Conservation (phyloP, 1,139 yeast species). For the Candida gigantensis region DNA sequence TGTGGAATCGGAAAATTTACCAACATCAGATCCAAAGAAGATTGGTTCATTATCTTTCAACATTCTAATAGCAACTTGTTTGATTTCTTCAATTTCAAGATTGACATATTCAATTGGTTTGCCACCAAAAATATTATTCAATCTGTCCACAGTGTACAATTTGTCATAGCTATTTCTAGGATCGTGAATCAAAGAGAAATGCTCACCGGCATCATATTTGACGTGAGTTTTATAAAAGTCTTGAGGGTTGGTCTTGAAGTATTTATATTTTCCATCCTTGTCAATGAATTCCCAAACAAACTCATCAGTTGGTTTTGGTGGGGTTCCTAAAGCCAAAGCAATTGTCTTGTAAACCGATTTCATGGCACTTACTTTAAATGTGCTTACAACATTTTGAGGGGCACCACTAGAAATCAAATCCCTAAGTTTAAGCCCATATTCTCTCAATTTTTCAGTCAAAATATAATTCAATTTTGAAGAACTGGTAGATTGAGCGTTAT, state of each 20-base stretch:
- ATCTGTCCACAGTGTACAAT: constrained; percentile 67
- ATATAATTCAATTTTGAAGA: constrained; percentile 60
- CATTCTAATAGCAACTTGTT: constrained; percentile 63
- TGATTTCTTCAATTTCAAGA: constrained; percentile 57
- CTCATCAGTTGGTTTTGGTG: constrained; percentile 68
- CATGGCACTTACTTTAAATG: constrained; percentile 51
- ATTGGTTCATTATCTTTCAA: constrained; percentile 73
- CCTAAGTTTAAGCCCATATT: constrained; percentile 70
- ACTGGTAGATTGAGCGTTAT: constrained; percentile 62
- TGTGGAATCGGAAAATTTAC: constrained; percentile 60
- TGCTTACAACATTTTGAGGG: constrained; percentile 20
- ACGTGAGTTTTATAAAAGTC: constrained; percentile 61
- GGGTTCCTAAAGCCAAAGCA: constrained; percentile 69
- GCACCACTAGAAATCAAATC: constrained; percentile 34
- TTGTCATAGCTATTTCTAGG: constrained; percentile 71
- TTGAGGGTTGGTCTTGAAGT: constrained; percentile 58
- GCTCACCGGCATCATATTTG: constrained; percentile 50
- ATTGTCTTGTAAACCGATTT: constrained; percentile 63
- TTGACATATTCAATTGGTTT: constrained; percentile 70
- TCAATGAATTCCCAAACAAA: constrained; percentile 76
- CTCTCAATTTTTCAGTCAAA: constrained; percentile 68
- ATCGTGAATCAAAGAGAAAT: constrained; percentile 73
- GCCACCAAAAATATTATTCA: constrained; percentile 71
- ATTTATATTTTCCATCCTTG: constrained; percentile 64
- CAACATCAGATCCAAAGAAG: constrained; percentile 85